Conservation (phyloP, 495 filamentous ascomycete genomes). For the Lichina pygmaea region DNA sequence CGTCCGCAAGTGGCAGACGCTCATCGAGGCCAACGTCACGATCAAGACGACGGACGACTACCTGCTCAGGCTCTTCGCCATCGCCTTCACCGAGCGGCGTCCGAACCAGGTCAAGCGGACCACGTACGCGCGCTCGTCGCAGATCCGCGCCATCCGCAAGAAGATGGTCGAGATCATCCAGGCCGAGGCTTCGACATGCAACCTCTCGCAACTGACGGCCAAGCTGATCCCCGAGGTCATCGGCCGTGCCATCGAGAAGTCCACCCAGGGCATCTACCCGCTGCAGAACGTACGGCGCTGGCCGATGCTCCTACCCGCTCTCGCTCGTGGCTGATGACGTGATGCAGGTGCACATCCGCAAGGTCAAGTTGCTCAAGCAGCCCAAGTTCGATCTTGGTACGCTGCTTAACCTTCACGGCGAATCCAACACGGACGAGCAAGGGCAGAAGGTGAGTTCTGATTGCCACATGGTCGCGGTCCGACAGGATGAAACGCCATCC, state of each 20-base stretch:
- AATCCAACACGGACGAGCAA: constrained; percentile 83
- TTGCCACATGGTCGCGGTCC: background rate
- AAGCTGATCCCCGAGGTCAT: constrained; percentile 99
- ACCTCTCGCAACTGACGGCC: constrained; percentile 74
- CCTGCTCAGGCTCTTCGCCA: constrained; percentile 90
- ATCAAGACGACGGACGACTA: constrained; percentile 99
- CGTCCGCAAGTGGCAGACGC: constrained; percentile 95
- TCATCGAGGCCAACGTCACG: constrained; percentile 97
- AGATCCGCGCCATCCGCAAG: constrained; percentile 90
- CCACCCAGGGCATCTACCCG: constrained; percentile 96
- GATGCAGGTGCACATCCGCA: constrained; percentile 86
- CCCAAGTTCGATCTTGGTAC: constrained; percentile 98
- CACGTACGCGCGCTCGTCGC: constrained; percentile 83
- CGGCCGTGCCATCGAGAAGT: constrained; percentile 97
- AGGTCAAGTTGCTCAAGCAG: constrained; percentile 94
- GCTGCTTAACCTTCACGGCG: constrained; percentile 82
- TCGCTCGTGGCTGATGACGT: constrained; percentile 8
- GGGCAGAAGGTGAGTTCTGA: constrained; percentile 45
- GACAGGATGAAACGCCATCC: background rate
- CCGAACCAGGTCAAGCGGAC: constrained; percentile 99
- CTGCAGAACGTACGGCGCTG: constrained; percentile 66
- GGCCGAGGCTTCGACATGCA: constrained; percentile 81
- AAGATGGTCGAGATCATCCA: constrained; percentile 99
- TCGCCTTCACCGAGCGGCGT: constrained; percentile 95
- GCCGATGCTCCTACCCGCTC: too few relatives aligned